These are phyloP conservation scores for Pseudopithomyces chartarum DNA, from an alignment of 2,329 filamentous ascomycete species.

Conservation along the genomic window DNA sequence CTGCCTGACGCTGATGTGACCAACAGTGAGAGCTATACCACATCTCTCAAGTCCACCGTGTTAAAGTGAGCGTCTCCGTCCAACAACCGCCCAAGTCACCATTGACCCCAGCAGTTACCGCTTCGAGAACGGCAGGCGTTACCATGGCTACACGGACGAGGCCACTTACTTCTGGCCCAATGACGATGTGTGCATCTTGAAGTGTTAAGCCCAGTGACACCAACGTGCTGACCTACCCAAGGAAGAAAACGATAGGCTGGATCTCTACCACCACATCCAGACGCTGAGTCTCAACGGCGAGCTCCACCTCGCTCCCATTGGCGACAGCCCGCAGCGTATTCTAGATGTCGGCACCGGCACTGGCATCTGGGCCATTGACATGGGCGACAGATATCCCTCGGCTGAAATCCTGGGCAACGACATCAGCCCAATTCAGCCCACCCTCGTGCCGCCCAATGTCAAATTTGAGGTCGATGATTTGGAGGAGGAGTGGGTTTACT, in stretches of 20 bases:
- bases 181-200: slow-evolving; percentile 23
- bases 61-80: slow-evolving; percentile 16
- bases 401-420: slow-evolving; percentile 44
- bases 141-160: slow-evolving; percentile 29
- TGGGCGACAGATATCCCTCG: slow-evolving; percentile 36
- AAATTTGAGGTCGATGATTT: slow-evolving; percentile 44
- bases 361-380: slow-evolving; percentile 33
- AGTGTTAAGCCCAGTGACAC: not conserved
- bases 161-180: slow-evolving; percentile 30
- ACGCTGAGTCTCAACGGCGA: slow-evolving; percentile 24
- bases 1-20: not conserved
- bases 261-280: slow-evolving; percentile 31
- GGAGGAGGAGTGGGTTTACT: slow-evolving; percentile 39
- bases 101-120: slow-evolving; percentile 21
- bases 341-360: slow-evolving; percentile 28
- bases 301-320: slow-evolving; percentile 30
- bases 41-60: slow-evolving; percentile 28
- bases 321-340: slow-evolving; percentile 23
- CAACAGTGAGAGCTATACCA: slow-evolving; percentile 28
- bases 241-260: slow-evolving; percentile 32
- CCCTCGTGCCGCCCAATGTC: slow-evolving; percentile 43
- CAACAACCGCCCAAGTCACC: not conserved
- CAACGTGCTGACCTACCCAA: slow-evolving; percentile 3
- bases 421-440: slow-evolving; percentile 39
- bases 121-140: slow-evolving; percentile 30